phyloP scores from a whole-genome alignment of 2,329 filamentous ascomycete species.

The Aureobasidium sp. region DNA sequence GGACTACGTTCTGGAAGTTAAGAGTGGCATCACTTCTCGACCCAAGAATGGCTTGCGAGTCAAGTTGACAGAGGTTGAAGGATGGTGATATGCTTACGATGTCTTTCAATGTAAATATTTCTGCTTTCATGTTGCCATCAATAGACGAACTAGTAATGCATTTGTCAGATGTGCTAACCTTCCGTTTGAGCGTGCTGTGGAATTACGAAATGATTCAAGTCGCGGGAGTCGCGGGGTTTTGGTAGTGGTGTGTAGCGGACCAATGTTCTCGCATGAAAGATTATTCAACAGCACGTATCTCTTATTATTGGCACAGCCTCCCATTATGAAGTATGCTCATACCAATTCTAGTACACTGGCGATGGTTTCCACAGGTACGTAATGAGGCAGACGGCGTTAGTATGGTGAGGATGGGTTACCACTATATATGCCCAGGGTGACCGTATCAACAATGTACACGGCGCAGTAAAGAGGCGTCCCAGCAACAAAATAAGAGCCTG shows the following conservation, averaged over 20 bases:
- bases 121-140: not conserved
- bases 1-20: constrained; percentile 53
- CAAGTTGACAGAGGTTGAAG: constrained; percentile 55
- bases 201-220: no score
- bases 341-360: not conserved
- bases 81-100: constrained; percentile 42
- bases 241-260: no score
- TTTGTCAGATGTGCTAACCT: not conserved
- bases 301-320: not conserved
- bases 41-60: constrained; percentile 66
- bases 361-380: not conserved
- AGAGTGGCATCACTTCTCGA: constrained; percentile 60
- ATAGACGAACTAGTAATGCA: not conserved
- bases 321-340: no score
- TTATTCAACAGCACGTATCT: not conserved
- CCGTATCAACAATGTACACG: not conserved
- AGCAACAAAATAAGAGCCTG: not conserved
- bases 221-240: no score
- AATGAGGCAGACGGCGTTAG: not conserved
- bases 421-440: not conserved
- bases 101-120: not conserved
- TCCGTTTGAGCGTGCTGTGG: no score
- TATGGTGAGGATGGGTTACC: not conserved
- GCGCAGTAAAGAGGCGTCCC: not conserved
- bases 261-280: not conserved